Evolutionary conservation across 2,329 filamentous ascomycete species (phyloP).

Genomic region (Periconia macrospinosa): DNA sequence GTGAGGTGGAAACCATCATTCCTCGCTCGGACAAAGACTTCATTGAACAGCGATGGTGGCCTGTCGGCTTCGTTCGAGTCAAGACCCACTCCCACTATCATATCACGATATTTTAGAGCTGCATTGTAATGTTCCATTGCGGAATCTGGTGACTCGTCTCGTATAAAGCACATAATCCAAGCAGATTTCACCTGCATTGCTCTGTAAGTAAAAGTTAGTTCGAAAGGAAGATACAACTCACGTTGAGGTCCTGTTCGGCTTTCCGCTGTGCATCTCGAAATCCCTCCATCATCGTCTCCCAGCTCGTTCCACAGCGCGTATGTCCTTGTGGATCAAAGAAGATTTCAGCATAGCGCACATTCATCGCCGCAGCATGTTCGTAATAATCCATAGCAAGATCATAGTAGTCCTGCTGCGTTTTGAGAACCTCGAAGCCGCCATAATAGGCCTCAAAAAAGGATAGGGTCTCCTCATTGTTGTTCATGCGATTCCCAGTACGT

Average conservation of each 20-base stretch:
- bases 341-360: conserved; percentile 46
- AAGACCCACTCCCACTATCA: conserved; percentile 50
- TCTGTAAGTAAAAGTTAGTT: not conserved
- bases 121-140: conserved; percentile 38
- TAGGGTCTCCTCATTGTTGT: conserved; percentile 15
- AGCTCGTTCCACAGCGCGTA: conserved; percentile 41
- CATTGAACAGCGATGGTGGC: not conserved
- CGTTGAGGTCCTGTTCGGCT: conserved; percentile 5
- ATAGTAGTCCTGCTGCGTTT: conserved; percentile 43
- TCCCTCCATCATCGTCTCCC: conserved; percentile 32
- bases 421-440: conserved; percentile 31
- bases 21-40: conserved; percentile 12
- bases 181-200: conserved; percentile 3
- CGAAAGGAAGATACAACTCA: not conserved
- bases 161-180: conserved; percentile 51
- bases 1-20: conserved; percentile 53
- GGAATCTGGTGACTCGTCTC: conserved; percentile 41
- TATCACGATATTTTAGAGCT: conserved; percentile 37
- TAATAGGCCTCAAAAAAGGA: conserved; percentile 29
- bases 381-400: conserved; percentile 47
- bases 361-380: conserved; percentile 35
- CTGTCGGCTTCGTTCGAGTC: conserved; percentile 51
- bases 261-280: conserved; percentile 34
- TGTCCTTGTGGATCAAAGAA: conserved; percentile 51
- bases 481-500: conserved; percentile 4